Conservation (phyloP, 1,139 yeast species). For the Zygosaccharomyces sapae region DNA sequence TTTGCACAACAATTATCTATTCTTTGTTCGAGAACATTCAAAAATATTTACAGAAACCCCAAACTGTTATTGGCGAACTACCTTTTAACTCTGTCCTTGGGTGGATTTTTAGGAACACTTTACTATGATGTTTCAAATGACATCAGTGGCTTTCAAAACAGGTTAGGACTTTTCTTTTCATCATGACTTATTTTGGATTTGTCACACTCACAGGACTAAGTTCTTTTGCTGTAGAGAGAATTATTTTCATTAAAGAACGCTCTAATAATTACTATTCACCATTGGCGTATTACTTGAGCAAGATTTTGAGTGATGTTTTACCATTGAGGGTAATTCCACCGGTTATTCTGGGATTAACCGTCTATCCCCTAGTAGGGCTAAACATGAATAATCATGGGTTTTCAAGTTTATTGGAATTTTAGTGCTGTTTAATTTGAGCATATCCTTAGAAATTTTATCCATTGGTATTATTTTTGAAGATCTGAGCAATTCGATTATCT, state of each 20-base stretch:
- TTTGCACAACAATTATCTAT: constrained; percentile 61
- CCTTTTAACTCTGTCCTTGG: constrained; percentile 67
- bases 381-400: constrained; percentile 76
- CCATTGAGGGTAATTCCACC: constrained; percentile 93
- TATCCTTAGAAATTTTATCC: constrained; percentile 77
- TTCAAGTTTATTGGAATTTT: constrained; percentile 66
- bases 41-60: constrained; percentile 89
- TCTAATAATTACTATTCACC: constrained; percentile 93
- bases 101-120: constrained; percentile 77
- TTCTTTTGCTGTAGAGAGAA: constrained; percentile 80
- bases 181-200: constrained; percentile 88
- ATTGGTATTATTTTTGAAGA: constrained; percentile 84
- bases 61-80: constrained; percentile 79
- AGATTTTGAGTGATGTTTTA: constrained; percentile 80
- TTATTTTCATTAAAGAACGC: constrained; percentile 85
- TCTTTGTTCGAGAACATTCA: constrained; percentile 80
- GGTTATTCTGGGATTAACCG: constrained; percentile 67
- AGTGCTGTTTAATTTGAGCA: constrained; percentile 78
- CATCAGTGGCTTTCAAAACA: constrained; percentile 92
- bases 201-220: constrained; percentile 87
- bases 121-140: constrained; percentile 81
- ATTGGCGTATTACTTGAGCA: constrained; percentile 75
- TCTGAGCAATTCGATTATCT: constrained; percentile 85
- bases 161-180: constrained; percentile 89
- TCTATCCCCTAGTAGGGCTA: constrained; percentile 90